These are phyloP conservation scores for Syzygium grande DNA, from an alignment of 345 rosid species.

Conservation along the genomic window DNA sequence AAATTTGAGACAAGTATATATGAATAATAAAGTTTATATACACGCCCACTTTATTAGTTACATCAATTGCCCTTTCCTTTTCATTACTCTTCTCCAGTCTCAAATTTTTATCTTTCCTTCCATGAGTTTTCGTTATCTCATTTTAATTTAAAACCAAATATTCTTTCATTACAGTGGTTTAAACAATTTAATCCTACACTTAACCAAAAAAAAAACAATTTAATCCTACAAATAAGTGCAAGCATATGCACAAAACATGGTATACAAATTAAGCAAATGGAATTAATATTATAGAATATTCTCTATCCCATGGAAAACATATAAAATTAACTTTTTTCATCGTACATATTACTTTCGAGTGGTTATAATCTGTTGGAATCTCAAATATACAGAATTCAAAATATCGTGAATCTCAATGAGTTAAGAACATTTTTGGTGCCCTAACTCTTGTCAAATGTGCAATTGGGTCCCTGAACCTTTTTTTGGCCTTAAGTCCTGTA, in stretches of 20 bases:
- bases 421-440: not conserved
- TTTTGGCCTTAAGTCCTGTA: not conserved
- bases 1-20: not conserved
- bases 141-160: not conserved
- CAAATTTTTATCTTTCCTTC: not conserved
- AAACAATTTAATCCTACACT: not conserved
- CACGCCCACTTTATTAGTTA: not conserved
- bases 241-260: not conserved
- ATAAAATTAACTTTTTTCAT: not conserved
- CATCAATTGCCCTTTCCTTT: not conserved
- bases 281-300: not conserved
- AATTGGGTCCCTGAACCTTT: not conserved
- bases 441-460: not conserved
- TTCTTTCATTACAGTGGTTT: not conserved
- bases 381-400: not conserved
- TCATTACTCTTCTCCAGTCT: not conserved
- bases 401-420: not conserved
- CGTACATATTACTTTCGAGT: not conserved
- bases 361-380: not conserved
- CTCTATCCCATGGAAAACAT: not conserved
- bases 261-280: not conserved
- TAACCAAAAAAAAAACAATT: too few species aligned
- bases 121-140: not conserved
- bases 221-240: not conserved
- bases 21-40: not conserved